Evolutionary conservation across 768 basidiomycete genomes (phyloP), one percentile per base, ranked within the genome.

Genomic region (Mycena capillaripes): DNA sequence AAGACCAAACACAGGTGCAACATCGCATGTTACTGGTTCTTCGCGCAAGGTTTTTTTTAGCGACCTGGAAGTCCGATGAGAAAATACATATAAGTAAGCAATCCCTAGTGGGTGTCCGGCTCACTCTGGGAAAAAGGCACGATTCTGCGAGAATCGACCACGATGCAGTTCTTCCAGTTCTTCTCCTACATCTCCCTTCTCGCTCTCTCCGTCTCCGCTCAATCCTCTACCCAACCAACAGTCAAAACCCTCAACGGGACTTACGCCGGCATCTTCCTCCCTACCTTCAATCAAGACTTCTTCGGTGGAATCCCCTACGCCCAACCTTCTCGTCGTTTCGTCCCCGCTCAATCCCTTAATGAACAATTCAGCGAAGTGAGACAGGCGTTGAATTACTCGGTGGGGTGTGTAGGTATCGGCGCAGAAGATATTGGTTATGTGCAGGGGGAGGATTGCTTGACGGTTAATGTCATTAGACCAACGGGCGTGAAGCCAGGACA

Each of bases 371-470:
- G 65, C 65, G 65, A 57, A 58, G 65, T 66, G 55, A 66, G 14
- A 66, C 55, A 66, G 65, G 65, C 65, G 21, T 66, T 57, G 55
- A 66, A 66, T 66, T 66, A 66, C 55, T 66, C 65, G 55, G 65
- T 66, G 65, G 65, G 64, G 65, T 66, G 65, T 66, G 65, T 66
- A 66, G 65, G 65, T 57, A 66, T 66, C 65, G 65, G 65, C 42
- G 55, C 1, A 55, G 65, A 66, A 2, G 65, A 66, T 57, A 66
- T 66, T 66, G 65, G 65, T 66, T 66, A 66, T 57, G 65, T 66
- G 55, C 65, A 66, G 55, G 63, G 63, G 55, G 65, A 66, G 65
- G 65, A 66, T 66, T 66, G 65, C 65, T 58, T 66, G 65, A 66
- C 55, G 55, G 44, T 66, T 66, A 66, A 66, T 66, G 64, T 66